Base-by-base conservation (phyloP, 2,329 filamentous ascomycete species). In the Exophiala xenobiotica region DNA sequence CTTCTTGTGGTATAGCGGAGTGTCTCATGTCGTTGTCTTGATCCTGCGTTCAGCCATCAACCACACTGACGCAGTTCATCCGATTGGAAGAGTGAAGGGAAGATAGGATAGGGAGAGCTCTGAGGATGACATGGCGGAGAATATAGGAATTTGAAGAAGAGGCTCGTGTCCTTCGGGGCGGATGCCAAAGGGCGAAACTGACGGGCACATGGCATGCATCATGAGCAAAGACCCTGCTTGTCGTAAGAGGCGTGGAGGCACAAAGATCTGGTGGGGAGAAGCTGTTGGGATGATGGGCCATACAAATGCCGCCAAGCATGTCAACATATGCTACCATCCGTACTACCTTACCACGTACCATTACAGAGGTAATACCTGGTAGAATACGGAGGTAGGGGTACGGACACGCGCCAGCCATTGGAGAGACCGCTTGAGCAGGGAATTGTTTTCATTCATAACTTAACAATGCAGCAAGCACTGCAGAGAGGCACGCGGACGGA, bases 91-190 rank as follows among this genome's bases (percentile, higher is more conserved):
- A 18, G 16, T n/a, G 31, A 22, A 43, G 35, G 33, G 19, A 46
- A 22, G 19, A 24, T 19, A 22, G 7, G 33, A 46, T 31, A 35
- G 41, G 45, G 29, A 27, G 39, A 35, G 41, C n/a, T 29, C 40
- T 14, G 24, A 37, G 40, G 40, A 49, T 53, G 51, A 48, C 45
- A 53, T 49, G 51, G 35, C 24, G 44, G 44, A 42, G 48, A 47
- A 23, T 40, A n/a, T 40, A 39, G 48, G 38, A 8, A 39, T 39
- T 16, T 14, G 19, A 31, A 14, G 19, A 38, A 14, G 19, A 38
- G 9, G 14, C 12, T 14, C 29, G 27, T 20, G 14, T 33, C 42
- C 27, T 45, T 35, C 31, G n/a, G 31, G 31, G 41, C 27, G 46
- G 43, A 51, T 46, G 49, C 35, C 51, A 27, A 49, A 53, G 46